These are phyloP conservation scores for Aspergillus ruber DNA, from an alignment of 2,329 filamentous ascomycete genomes.

Conservation along the genomic window DNA sequence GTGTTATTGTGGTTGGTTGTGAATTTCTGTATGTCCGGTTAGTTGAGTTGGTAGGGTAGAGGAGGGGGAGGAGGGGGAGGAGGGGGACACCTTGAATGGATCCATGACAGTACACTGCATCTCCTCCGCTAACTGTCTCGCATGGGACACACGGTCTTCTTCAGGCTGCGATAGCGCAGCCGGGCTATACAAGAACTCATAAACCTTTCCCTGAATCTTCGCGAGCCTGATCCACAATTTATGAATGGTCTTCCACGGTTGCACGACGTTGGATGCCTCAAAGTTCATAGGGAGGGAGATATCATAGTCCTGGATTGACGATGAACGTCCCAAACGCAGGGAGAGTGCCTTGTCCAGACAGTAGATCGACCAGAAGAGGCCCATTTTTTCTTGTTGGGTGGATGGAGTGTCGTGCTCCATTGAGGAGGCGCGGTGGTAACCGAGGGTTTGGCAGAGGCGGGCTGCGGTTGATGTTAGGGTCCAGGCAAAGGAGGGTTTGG, in stretches of 20 bases:
- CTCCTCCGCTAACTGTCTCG: slow-evolving; percentile 21
- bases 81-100: slow-evolving; percentile 21
- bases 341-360: slow-evolving; percentile 54
- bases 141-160: slow-evolving; percentile 20
- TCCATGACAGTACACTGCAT: slow-evolving; percentile 23
- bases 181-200: slow-evolving; percentile 50
- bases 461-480: slow-evolving; percentile 55
- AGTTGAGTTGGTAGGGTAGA: too few species aligned
- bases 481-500: slow-evolving; percentile 59
- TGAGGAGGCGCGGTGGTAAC: slow-evolving; percentile 45
- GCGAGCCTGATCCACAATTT: slow-evolving; percentile 51
- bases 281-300: slow-evolving; percentile 42
- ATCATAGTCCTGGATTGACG: slow-evolving; percentile 55
- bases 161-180: slow-evolving; percentile 22
- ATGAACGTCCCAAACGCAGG: slow-evolving; percentile 53
- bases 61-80: too few species aligned
- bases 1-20: slow-evolving; percentile 5
- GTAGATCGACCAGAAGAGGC: slow-evolving; percentile 56
- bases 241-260: slow-evolving; percentile 43
- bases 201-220: slow-evolving; percentile 53
- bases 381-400: slow-evolving; percentile 25
- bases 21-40: slow-evolving; percentile 5
- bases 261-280: slow-evolving; percentile 5
- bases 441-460: slow-evolving; percentile 56
- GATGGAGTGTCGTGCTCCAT: slow-evolving; percentile 18